A percentile compares a stretch with the other conserved stretches of the same genome.
Evolutionary conservation across 2,329 filamentous ascomycete species (phyloP).

Genomic region (Alternaria angustiovoidea): DNA sequence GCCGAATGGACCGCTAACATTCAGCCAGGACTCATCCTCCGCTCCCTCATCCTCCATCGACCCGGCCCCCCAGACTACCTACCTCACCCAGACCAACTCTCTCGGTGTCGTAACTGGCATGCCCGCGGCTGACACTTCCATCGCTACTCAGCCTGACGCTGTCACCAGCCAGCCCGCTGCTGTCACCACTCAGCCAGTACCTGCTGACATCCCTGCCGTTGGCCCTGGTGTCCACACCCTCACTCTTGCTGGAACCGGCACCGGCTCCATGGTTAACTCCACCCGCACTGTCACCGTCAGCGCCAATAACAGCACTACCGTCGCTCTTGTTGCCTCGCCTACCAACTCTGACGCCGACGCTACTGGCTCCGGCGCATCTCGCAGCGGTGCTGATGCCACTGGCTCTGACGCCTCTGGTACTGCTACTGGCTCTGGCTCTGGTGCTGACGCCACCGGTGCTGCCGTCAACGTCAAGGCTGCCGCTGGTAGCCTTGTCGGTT

Average conservation of each 20-base stretch:
- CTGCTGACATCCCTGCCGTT: slow-evolving; percentile 48
- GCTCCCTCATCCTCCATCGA: slow-evolving; percentile 27
- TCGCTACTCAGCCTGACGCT: slow-evolving; percentile 36
- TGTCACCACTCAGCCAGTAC: slow-evolving; percentile 35
- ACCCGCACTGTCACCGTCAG: slow-evolving; percentile 43
- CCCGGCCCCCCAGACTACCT: slow-evolving; percentile 40
- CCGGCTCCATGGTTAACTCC: slow-evolving; percentile 37
- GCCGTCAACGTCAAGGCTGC: slow-evolving; percentile 35
- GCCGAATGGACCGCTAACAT: slow-evolving; percentile 4
- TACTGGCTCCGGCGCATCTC: slow-evolving; percentile 20
- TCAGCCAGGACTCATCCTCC: slow-evolving; percentile 11
- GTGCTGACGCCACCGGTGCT: slow-evolving; percentile 28
- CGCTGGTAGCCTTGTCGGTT: slow-evolving; percentile 43
- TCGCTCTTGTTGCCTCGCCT: slow-evolving; percentile 26
- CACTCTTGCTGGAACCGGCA: slow-evolving; percentile 32
- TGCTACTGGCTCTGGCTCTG: slow-evolving; percentile 18
- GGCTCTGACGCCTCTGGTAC: slow-evolving; percentile 27
- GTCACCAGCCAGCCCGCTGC: slow-evolving; percentile 32
- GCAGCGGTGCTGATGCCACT: slow-evolving; percentile 18
- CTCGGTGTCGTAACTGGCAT: slow-evolving; percentile 46
- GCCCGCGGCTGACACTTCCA: slow-evolving; percentile 31
- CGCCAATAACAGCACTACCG: slow-evolving; percentile 47
- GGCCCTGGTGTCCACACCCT: slow-evolving; percentile 48
- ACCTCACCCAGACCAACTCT: slow-evolving; percentile 44
- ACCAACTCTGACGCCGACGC: slow-evolving; percentile 18